Evolutionary conservation across 192 early-diverging fungal species (phyloP).

Genomic region (Coemansia sp.): DNA sequence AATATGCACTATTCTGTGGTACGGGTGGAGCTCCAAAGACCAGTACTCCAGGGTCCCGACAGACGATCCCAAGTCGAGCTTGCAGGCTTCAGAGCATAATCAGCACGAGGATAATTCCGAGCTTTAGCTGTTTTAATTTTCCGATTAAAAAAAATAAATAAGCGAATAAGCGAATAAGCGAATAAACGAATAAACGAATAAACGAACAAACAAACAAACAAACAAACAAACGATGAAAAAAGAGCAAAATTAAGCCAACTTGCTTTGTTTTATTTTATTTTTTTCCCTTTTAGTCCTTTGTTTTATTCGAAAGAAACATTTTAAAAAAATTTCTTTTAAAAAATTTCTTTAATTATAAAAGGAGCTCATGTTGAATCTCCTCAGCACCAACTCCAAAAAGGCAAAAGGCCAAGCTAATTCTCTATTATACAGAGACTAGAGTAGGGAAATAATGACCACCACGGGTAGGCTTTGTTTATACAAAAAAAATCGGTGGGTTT

Average conservation of each 20-base stretch:
- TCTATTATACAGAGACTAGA: too few species aligned
- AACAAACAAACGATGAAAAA: neutral
- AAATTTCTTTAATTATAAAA: too few species aligned
- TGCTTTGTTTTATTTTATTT: neutral
- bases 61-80: neutral
- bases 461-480: too few species aligned
- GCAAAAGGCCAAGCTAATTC: too few species aligned
- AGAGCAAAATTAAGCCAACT: neutral
- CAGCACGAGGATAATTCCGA: neutral
- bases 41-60: slow-evolving; percentile 19
- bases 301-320: too few species aligned
- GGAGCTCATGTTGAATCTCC: too few species aligned
- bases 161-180: neutral
- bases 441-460: too few species aligned
- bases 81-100: neutral
- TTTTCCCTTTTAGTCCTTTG: neutral
- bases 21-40: slow-evolving; percentile 49
- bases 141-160: neutral
- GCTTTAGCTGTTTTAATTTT: neutral
- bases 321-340: too few species aligned
- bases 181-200: too few species aligned
- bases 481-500: too few species aligned
- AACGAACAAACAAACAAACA: too few species aligned
- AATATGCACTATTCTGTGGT: slow-evolving; percentile 76
- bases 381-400: too few species aligned